Evolutionary conservation across 2,329 filamentous ascomycete genomes (phyloP).

Genomic region (Onygenales sp.): DNA sequence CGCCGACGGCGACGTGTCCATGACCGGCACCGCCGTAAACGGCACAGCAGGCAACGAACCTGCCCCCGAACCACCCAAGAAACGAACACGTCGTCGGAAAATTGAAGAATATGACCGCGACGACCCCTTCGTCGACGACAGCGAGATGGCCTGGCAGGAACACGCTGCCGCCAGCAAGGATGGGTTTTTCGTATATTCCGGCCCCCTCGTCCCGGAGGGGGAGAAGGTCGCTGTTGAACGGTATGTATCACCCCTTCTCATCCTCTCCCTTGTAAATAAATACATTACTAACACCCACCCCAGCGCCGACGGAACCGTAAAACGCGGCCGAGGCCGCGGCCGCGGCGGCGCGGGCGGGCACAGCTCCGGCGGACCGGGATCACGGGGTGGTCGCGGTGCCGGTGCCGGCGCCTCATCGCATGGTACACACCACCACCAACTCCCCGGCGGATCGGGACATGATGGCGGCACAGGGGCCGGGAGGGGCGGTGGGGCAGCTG

Average conservation of each 20-base stretch:
- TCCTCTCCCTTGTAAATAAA: constrained; percentile 24
- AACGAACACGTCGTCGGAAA: constrained; percentile 57
- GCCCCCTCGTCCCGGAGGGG: constrained; percentile 76
- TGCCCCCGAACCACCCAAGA: constrained; percentile 36
- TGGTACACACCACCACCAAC: not conserved
- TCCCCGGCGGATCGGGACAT: not conserved
- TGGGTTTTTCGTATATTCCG: constrained; percentile 96
- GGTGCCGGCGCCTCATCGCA: constrained; percentile 2
- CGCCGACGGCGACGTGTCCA: constrained; percentile 37
- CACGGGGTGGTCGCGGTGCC: not conserved
- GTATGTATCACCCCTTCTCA: constrained; percentile 30
- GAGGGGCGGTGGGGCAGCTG: constrained; percentile 1
- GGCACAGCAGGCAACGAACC: constrained; percentile 51
- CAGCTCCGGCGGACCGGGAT: constrained; percentile 10
- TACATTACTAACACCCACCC: constrained; percentile 6
- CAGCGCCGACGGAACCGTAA: constrained; percentile 64
- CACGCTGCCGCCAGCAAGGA: constrained; percentile 89
- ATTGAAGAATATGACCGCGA: constrained; percentile 59
- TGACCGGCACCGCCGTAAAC: constrained; percentile 21
- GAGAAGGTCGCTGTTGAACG: constrained; percentile 62
- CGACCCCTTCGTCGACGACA: constrained; percentile 73
- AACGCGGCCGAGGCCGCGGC: constrained; percentile 49
- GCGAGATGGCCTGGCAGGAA: constrained; percentile 89
- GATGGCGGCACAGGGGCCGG: not conserved
- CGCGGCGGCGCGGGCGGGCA: constrained; percentile 39